A percentile compares a stretch with the other conserved stretches of the same genome.
Evolutionary conservation across 768 basidiomycete species (phyloP).

Genomic region (Tylopilus felleus): DNA sequence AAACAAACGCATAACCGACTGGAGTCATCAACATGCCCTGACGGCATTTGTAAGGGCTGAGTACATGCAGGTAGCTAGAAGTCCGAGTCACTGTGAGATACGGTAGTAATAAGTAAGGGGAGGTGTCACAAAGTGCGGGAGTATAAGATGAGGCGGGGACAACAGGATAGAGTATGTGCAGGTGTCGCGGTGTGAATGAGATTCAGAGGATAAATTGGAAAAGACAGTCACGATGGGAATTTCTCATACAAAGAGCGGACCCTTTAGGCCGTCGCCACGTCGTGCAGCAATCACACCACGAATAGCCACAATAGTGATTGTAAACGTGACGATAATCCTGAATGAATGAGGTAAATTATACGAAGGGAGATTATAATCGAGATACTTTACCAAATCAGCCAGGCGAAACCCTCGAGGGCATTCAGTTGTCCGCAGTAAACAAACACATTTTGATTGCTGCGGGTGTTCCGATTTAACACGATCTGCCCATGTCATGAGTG

Average conservation of each 20-base stretch:
- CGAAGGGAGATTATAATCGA: background rate
- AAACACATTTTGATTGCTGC: slow-evolving; percentile 41
- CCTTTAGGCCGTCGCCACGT: slow-evolving; percentile 65
- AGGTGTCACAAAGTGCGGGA: slow-evolving; percentile 8
- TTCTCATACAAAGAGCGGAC: slow-evolving; percentile 44
- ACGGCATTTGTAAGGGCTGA: too few relatives aligned
- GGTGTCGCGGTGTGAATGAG: slow-evolving; percentile 17
- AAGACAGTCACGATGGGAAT: background rate
- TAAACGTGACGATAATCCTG: slow-evolving; percentile 65
- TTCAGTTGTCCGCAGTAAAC: slow-evolving; percentile 76
- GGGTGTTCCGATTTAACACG: background rate
- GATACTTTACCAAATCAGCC: slow-evolving; percentile 58
- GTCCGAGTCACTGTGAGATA: background rate
- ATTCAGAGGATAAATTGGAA: slow-evolving; percentile 3
- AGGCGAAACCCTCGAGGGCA: slow-evolving; percentile 70
- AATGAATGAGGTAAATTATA: background rate
- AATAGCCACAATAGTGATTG: slow-evolving; percentile 54
- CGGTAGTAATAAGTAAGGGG: background rate
- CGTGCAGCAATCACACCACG: slow-evolving; percentile 58
- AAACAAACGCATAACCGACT: too few relatives aligned
- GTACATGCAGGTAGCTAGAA: background rate
- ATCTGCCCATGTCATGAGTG: background rate
- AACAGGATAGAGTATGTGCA: slow-evolving; percentile 1
- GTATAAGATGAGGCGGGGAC: background rate
- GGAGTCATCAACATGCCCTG: too few relatives aligned